Conservation (phyloP, 73 alveolate genomes). For the Paramecium primaurelia region DNA sequence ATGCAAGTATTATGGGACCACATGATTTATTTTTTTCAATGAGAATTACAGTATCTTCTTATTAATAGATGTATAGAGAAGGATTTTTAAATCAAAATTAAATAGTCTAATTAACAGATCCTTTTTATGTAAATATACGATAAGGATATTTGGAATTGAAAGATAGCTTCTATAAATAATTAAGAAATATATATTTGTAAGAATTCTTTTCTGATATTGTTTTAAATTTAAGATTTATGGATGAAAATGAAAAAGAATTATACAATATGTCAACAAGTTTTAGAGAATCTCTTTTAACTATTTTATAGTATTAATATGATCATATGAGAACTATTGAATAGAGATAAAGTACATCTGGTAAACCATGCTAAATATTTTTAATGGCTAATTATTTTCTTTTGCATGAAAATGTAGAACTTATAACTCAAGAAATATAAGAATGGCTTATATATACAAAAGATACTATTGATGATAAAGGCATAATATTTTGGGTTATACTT, state of each 20-base stretch:
- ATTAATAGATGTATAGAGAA: neutral
- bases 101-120: neutral
- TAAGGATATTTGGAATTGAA: neutral
- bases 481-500: neutral
- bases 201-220: neutral
- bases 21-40: slow-evolving; percentile 38
- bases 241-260: neutral
- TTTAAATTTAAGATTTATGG: neutral
- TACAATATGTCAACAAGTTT: neutral
- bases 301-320: neutral
- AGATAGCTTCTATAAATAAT: neutral
- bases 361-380: neutral
- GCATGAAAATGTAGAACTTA: neutral
- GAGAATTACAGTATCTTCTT: slow-evolving; percentile 7
- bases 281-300: slow-evolving; percentile 30
- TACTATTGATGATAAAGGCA: neutral
- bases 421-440: neutral
- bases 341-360: neutral
- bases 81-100: neutral
- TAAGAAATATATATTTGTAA: neutral
- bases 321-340: neutral
- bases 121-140: neutral
- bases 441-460: neutral
- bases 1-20: slow-evolving; percentile 1
- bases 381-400: slow-evolving; percentile 1